Evolutionary conservation across 208 protist genomes (phyloP).

Genomic region (Leishmania amazonensis): DNA sequence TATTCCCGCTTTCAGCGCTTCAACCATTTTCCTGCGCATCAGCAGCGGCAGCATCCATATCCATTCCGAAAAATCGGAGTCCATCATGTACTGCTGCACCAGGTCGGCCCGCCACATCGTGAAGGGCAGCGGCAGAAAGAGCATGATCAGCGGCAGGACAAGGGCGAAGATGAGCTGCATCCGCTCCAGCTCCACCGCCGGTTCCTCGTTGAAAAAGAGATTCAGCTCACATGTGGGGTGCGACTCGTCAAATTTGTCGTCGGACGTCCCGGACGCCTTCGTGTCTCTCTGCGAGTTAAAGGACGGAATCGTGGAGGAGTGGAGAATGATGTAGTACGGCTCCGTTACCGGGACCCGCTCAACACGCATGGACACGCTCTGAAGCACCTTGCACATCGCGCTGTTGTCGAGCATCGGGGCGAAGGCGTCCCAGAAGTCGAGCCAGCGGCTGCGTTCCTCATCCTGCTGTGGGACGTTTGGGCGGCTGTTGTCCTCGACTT

Average conservation of each 20-base stretch:
- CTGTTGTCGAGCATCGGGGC: slow-evolving; percentile 64
- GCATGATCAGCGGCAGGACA: slow-evolving; percentile 48
- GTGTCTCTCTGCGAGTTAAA: not conserved
- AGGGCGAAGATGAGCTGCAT: slow-evolving; percentile 57
- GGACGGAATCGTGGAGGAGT: not conserved
- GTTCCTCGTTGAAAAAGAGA: slow-evolving; percentile 42
- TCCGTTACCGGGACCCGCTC: slow-evolving; percentile 11
- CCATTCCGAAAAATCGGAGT: slow-evolving; percentile 58
- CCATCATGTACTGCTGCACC: slow-evolving; percentile 45
- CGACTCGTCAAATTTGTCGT: not conserved
- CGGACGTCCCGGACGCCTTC: not conserved
- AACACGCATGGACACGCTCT: slow-evolving; percentile 60
- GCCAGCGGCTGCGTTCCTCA: slow-evolving; percentile 16
- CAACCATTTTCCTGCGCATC: slow-evolving; percentile 33
- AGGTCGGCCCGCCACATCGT: slow-evolving; percentile 46
- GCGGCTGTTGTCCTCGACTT: not conserved
- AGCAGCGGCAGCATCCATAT: slow-evolving; percentile 51
- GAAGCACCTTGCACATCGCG: slow-evolving; percentile 57
- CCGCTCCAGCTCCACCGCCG: slow-evolving; percentile 12
- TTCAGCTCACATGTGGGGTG: slow-evolving; percentile 39
- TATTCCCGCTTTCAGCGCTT: slow-evolving; percentile 11
- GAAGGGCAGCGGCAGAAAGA: slow-evolving; percentile 58
- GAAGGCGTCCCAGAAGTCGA: slow-evolving; percentile 54
- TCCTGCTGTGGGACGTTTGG: slow-evolving; percentile 1
- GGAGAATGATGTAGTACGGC: slow-evolving; percentile 49